A percentile compares a stretch with the other conserved stretches of the same genome.
These are phyloP conservation scores for Helichrysum umbraculigerum DNA, from an alignment of 129 eudicot genomes.

Conservation along the genomic window DNA sequence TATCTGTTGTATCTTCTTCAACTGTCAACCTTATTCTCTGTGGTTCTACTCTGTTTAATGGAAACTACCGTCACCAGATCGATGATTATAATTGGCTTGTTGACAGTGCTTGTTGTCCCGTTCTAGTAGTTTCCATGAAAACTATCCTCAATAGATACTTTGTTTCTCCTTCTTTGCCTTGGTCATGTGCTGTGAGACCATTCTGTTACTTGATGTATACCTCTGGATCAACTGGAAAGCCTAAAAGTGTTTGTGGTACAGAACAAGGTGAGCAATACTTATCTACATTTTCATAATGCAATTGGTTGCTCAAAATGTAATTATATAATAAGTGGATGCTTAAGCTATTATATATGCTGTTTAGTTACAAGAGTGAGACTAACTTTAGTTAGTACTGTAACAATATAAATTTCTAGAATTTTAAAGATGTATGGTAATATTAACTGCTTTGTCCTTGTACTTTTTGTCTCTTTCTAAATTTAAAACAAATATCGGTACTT, in stretches of 20 bases:
- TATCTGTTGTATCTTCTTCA: constrained; percentile 65
- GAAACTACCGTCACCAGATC: constrained; percentile 35
- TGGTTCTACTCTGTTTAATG: constrained; percentile 37
- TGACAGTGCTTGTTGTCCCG: constrained; percentile 42
- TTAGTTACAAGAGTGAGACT: background rate
- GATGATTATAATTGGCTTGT: constrained; percentile 49
- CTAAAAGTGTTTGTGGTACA: constrained; percentile 94
- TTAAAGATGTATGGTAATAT: background rate
- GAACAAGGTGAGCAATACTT: constrained; percentile 56
- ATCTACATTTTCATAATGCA: background rate
- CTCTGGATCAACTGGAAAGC: constrained; percentile 92
- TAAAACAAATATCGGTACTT: background rate
- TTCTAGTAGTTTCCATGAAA: constrained; percentile 45
- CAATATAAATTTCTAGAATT: background rate
- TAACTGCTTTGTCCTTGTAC: background rate
- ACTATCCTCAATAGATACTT: constrained; percentile 30
- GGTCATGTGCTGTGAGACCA: constrained; percentile 68
- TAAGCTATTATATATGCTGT: background rate
- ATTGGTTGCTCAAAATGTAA: background rate
- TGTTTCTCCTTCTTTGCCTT: constrained; percentile 33
- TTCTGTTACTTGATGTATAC: constrained; percentile 93
- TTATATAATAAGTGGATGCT: background rate
- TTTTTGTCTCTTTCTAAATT: too few relatives aligned
- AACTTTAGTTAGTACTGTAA: background rate
- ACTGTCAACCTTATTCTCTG: constrained; percentile 61